Evolutionary conservation across 768 basidiomycete genomes (phyloP).

Genomic region (Macrolepiota dolichaula): DNA sequence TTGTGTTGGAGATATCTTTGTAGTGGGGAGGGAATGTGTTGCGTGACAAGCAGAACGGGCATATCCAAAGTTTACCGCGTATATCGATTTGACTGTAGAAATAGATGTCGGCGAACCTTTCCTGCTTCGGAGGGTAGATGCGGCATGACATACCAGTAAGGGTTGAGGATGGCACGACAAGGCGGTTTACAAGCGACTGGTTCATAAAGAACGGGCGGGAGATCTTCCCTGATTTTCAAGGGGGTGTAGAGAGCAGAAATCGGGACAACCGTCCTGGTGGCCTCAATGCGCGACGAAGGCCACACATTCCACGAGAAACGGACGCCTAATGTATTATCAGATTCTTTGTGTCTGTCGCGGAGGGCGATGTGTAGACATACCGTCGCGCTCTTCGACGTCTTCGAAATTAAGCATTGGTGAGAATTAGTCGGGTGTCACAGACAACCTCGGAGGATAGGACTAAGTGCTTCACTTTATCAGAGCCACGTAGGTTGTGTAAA

Average conservation of each 20-base stretch:
- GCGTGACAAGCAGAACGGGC: conserved; percentile 95
- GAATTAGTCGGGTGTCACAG: conserved; percentile 35
- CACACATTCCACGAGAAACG: conserved; percentile 98
- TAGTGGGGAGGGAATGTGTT: conserved; percentile 99
- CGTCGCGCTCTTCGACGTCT: conserved; percentile 96
- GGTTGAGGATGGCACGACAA: conserved; percentile 96
- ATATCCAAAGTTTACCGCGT: conserved; percentile 98
- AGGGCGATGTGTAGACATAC: conserved; percentile 38
- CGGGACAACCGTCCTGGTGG: conserved; percentile 95
- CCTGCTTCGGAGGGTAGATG: background rate
- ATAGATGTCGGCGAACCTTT: background rate
- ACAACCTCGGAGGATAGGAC: conserved; percentile 24
- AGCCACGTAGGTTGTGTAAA: conserved; percentile 33
- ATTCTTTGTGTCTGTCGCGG: background rate
- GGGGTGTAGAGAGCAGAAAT: conserved; percentile 98
- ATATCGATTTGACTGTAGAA: conserved; percentile 90
- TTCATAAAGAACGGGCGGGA: conserved; percentile 95
- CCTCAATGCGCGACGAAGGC: conserved; percentile 97
- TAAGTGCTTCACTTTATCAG: conserved; percentile 3
- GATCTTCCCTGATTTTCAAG: conserved; percentile 88
- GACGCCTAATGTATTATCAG: conserved; percentile 54
- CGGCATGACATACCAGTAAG: conserved; percentile 73
- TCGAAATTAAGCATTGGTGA: conserved; percentile 79
- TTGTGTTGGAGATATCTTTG: conserved; percentile 96
- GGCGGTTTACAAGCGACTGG: conserved; percentile 98